A percentile compares a stretch with the other conserved stretches of the same genome.
phyloP scores from a whole-genome alignment of 108 stramenopile genomes.

The Stephanodiscus triporus region DNA sequence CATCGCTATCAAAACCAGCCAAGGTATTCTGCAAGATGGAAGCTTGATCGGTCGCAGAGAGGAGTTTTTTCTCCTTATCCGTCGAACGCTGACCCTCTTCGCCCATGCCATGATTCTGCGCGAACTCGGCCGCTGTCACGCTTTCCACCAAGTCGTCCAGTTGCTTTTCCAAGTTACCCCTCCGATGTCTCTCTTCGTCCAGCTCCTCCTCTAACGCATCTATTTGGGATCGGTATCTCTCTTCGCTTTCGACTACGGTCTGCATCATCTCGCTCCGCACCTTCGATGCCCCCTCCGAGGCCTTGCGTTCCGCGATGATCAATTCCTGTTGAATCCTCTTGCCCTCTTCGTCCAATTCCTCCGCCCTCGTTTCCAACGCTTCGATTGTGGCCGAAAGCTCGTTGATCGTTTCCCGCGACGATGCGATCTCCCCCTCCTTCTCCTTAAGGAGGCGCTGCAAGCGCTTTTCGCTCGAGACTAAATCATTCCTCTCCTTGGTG shows the following conservation, averaged over 20 bases:
- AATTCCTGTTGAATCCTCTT: conserved; percentile 60
- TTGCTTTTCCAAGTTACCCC: conserved; percentile 63
- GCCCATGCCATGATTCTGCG: conserved; percentile 8
- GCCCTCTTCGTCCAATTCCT: conserved; percentile 50
- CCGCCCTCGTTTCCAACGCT: conserved; percentile 39
- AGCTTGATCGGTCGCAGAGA: conserved; percentile 62
- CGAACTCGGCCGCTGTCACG: conserved; percentile 33
- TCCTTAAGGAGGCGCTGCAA: conserved; percentile 58
- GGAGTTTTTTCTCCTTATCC: conserved; percentile 64
- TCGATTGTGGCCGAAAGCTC: conserved; percentile 51
- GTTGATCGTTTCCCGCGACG: conserved; percentile 47
- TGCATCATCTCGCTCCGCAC: conserved; percentile 79
- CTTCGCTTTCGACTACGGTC: conserved; percentile 77
- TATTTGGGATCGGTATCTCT: conserved; percentile 71
- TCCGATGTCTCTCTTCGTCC: conserved; percentile 60
- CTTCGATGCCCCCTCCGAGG: conserved; percentile 70
- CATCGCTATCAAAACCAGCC: conserved; percentile 53
- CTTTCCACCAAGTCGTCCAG: conserved; percentile 66
- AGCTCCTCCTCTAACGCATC: conserved; percentile 63
- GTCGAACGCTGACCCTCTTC: conserved; percentile 7
- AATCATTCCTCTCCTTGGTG: conserved; percentile 66
- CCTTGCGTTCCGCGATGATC: conserved; percentile 57
- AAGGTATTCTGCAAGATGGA: conserved; percentile 77
- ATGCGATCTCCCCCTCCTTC: conserved; percentile 53
- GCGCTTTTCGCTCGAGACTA: conserved; percentile 57